Evolutionary conservation across 2,329 filamentous ascomycete species (phyloP), one percentile per base, ranked within the genome.

Genomic region (Orbilia blumenaviensis): DNA sequence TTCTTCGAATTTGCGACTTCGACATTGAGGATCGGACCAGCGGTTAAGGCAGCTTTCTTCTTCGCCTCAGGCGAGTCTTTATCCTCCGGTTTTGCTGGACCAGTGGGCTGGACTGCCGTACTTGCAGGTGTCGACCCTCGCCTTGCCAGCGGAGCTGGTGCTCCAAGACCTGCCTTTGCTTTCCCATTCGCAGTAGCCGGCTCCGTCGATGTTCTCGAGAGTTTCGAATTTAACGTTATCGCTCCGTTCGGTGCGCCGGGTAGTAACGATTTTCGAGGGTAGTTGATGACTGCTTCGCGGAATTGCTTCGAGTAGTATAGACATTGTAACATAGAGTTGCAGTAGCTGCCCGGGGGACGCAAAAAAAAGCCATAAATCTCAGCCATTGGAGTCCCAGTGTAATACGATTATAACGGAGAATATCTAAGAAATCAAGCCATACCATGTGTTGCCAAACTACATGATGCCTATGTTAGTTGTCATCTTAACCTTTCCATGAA

Each of bases 41-140:
- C 91, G 75, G 94, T 86, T 85, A 98, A 89, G 16, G 94, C 94
- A 82, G 95, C 90, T 84, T 97, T 97, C 86, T 99, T 99, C 84
- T 97, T 97, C 84, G 95, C 97, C 84, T 99, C 95, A 0, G 94
- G 93, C 0, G 94, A 94, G 81, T 98, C 94, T 82, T 93, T 97
- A 81, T 98, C 95, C 82, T 98, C 95, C 7, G 92, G 92, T 79
- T 93, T 86, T 8, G 90, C 71, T 84, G 86, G 32, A 82, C 88
- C 84, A 5, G 52, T 18, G 80, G 91, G 86, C 79, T 89, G 86
- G 79, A 91, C 85, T 79, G 89, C 86, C 80, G 91, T 85, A 82
- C 79, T 68, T 81, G 83, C 44, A 81, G 81, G 21, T 81, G 73
- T 77, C 7, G 67, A 72, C 2, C 66, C 73, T 29, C 73, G 27